Base-by-base conservation (phyloP, 192 early-diverging fungal genomes). In the Linnemannia zychae region DNA sequence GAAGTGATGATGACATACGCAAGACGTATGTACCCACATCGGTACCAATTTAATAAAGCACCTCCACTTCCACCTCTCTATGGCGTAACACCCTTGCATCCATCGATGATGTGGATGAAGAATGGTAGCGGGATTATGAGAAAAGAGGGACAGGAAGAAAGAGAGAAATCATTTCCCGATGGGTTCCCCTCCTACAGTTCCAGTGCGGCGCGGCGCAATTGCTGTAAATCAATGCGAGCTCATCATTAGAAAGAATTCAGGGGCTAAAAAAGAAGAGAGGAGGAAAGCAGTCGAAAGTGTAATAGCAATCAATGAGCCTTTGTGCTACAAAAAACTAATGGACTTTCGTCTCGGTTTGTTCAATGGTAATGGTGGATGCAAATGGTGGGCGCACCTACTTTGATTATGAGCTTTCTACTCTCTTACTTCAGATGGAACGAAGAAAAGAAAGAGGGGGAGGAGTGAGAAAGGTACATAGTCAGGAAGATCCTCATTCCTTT, bases 401-500 rank as follows among this genome's bases (percentile, higher is more conserved):
- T 12, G 9, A 24, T 33, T 31, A 63, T 63, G 24, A 63, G 24
- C 57, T 63, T 31, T 44, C 40, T 3, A 9, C 3, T 44, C 9
- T 44, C 40, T n/a, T 44, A 44, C 40, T 44, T 44, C 57, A 63
- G 57, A 24, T 31, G 24, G 28, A 63, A 63, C 7, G 24, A 31
- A 63, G 11, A 6, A 13, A 12, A 63, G 13, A 2, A 22, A 31
- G 24, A 57, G 57, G 57, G 31, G 18, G 57, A 63, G 57, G 57
- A 63, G 57, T 31, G 28, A 63, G 57, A 31, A 15, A 12, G 57
- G 57, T 63, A 31, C 53, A 63, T 15, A 24, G 53, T 3, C 24
- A 63, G 57, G 57, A 63, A 33, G 57, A 63, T 63, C 57, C 57
- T 24, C 57, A 28, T 63, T 63, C 57, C 57, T 63, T 63, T 31